Evolutionary conservation across 78 protist genomes (phyloP).

Genomic region (Capsaspora owczarzaki): DNA sequence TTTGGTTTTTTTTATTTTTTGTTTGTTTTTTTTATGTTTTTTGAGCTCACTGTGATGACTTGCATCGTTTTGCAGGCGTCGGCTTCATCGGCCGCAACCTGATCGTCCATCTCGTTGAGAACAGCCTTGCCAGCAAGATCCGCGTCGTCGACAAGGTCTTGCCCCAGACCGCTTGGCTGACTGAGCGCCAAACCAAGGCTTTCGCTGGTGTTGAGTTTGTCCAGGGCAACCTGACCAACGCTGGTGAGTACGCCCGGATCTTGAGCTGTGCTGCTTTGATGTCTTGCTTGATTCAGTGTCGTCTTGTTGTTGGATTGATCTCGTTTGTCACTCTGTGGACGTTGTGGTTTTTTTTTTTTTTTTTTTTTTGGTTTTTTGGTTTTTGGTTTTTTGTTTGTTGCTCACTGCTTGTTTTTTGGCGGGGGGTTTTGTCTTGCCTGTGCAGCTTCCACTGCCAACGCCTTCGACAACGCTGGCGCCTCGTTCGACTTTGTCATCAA

Average conservation of each 20-base stretch:
- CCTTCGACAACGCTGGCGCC: conserved; percentile 41
- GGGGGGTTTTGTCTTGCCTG: not conserved
- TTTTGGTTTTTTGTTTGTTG: not conserved
- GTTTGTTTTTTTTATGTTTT: no score
- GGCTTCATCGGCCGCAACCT: conserved; percentile 91
- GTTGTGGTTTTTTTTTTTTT: not conserved
- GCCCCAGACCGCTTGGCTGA: conserved; percentile 70
- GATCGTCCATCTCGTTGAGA: conserved; percentile 63
- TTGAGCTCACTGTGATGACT: no score
- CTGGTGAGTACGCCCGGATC: not conserved
- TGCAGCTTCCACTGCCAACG: conserved; percentile 33
- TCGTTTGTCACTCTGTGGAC: no score
- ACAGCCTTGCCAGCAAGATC: conserved; percentile 41
- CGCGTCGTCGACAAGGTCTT: conserved; percentile 82
- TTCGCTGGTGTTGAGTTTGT: conserved; percentile 59
- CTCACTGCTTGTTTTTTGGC: not conserved
- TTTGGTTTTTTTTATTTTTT: no score
- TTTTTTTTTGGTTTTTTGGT: not conserved
- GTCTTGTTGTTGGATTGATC: no score
- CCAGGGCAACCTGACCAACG: conserved; percentile 65
- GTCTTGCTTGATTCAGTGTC: no score
- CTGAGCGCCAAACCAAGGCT: conserved; percentile 29
- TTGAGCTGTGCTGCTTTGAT: no score
- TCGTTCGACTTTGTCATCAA: conserved; percentile 70
- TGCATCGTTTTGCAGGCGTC: not conserved